Conservation (phyloP, 2,329 filamentous ascomycete species). For the Calonectria hawksworthii region DNA sequence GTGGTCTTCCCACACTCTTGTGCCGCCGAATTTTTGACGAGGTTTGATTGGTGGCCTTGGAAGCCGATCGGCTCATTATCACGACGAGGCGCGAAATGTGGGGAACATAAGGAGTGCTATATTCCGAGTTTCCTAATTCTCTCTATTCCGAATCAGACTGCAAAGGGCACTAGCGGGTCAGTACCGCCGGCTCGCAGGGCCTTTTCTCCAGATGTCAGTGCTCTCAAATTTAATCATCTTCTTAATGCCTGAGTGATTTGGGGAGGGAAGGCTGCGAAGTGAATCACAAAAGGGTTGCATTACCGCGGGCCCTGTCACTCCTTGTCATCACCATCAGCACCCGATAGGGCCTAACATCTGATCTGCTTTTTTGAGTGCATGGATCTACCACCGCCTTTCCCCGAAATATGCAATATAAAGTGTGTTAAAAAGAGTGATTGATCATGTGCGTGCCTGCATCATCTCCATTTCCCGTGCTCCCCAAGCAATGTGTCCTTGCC, state of each 20-base stretch:
- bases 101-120: background rate
- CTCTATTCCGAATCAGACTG: background rate
- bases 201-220: background rate
- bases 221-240: constrained; percentile 15
- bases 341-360: background rate
- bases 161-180: constrained; percentile 1
- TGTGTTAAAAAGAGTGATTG: background rate
- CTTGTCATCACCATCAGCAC: background rate
- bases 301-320: background rate
- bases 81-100: background rate
- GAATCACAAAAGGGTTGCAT: constrained; percentile 29
- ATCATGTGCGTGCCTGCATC: background rate
- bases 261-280: constrained; percentile 36
- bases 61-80: background rate
- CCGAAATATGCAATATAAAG: background rate
- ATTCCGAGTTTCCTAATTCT: constrained; percentile 16
- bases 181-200: constrained; percentile 18
- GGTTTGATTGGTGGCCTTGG: background rate
- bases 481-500: background rate
- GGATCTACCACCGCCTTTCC: background rate
- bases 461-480: background rate
- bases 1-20: background rate
- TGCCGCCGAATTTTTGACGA: background rate
- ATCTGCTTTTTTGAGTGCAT: background rate
- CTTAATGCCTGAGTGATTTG: constrained; percentile 30